phyloP scores from a whole-genome alignment of 2,329 filamentous ascomycete species.

The Pseudonectria foliicola region DNA sequence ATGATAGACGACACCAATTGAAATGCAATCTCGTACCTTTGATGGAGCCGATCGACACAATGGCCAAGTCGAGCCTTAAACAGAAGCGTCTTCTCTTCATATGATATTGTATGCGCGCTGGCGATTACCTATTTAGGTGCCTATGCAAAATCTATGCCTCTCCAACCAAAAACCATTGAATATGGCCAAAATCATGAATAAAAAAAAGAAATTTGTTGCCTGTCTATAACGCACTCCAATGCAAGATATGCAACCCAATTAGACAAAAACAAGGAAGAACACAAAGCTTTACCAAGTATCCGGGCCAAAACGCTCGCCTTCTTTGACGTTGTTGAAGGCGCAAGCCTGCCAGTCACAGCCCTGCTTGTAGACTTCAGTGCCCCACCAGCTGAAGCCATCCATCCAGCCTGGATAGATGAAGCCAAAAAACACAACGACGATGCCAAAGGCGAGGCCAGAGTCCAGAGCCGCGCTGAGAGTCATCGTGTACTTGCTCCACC shows the following conservation, averaged over 20 bases:
- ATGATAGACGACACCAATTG: slow-evolving; percentile 23
- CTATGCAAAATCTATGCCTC: no score
- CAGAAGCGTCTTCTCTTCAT: no score
- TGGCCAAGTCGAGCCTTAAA: no score
- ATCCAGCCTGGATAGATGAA: slow-evolving; percentile 76
- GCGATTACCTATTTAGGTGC: no score
- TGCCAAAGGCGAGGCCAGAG: slow-evolving; percentile 73
- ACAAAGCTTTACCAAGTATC: slow-evolving; percentile 42
- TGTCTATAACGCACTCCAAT: no score
- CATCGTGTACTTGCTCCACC: slow-evolving; percentile 93
- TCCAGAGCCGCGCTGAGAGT: slow-evolving; percentile 77
- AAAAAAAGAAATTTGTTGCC: not conserved
- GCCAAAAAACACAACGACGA: slow-evolving; percentile 78
- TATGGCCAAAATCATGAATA: no score
- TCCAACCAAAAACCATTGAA: no score
- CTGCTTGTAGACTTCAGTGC: slow-evolving; percentile 75
- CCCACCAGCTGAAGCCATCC: slow-evolving; percentile 76
- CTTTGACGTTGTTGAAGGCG: slow-evolving; percentile 56
- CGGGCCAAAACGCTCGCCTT: slow-evolving; percentile 61
- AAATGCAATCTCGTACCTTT: slow-evolving; percentile 12
- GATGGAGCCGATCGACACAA: no score
- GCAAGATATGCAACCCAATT: not conserved
- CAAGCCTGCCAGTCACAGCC: slow-evolving; percentile 84
- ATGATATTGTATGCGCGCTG: no score
- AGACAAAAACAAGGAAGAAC: not conserved